These are phyloP conservation scores for Nannochloropsis salina DNA, from an alignment of 108 stramenopile genomes.

Conservation along the genomic window DNA sequence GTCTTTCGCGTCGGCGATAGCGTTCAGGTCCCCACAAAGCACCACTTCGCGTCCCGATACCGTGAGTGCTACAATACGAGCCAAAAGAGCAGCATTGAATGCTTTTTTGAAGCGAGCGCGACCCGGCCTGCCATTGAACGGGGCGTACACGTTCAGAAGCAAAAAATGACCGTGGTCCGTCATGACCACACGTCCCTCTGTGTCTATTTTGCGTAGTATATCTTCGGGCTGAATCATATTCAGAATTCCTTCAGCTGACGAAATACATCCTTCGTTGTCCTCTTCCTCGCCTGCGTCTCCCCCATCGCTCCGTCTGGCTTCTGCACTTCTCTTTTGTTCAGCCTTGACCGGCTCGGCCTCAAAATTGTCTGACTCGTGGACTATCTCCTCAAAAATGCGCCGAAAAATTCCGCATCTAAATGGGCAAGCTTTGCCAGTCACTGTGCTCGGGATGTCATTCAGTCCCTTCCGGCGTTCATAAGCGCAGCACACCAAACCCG, in stretches of 20 bases:
- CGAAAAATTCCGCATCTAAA: neutral
- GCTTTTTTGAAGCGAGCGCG: constrained; percentile 14
- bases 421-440: neutral
- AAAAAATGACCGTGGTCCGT: neutral
- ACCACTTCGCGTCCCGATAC: neutral
- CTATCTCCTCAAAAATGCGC: neutral
- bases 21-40: constrained; percentile 19
- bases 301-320: neutral
- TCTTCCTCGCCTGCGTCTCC: neutral
- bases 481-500: neutral
- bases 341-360: neutral
- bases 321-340: neutral
- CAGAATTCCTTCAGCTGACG: neutral
- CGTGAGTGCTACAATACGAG: neutral
- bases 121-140: neutral
- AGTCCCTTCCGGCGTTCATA: neutral
- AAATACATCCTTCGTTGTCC: neutral
- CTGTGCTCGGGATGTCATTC: neutral
- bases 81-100: neutral
- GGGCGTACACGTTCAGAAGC: constrained; percentile 2
- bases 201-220: constrained; percentile 17
- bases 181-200: constrained; percentile 3
- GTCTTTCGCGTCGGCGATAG: neutral
- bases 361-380: neutral
- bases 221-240: neutral